These are phyloP conservation scores for Mycosphaerelloides madeirae DNA, from an alignment of 2,329 filamentous ascomycete species.

Conservation along the genomic window DNA sequence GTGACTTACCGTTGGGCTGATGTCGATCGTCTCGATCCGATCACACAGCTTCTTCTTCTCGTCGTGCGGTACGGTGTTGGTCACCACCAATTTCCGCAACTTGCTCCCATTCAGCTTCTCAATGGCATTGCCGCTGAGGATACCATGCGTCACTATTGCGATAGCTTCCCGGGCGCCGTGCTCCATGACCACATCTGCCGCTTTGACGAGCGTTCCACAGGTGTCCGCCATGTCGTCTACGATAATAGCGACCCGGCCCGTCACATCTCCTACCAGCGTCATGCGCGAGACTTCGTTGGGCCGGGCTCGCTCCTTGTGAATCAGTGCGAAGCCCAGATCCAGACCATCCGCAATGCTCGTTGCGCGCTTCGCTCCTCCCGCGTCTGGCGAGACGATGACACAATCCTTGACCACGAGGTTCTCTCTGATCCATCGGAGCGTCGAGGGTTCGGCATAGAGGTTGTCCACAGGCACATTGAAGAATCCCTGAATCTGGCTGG, in stretches of 20 bases:
- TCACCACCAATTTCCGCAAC: constrained; percentile 76
- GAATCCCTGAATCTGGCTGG: constrained; percentile 91
- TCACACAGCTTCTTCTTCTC: constrained; percentile 75
- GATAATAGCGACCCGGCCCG: constrained; percentile 86
- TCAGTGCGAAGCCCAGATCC: constrained; percentile 85
- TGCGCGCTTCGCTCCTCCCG: constrained; percentile 87
- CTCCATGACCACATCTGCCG: constrained; percentile 79
- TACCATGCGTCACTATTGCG: constrained; percentile 92
- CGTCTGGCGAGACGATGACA: constrained; percentile 92
- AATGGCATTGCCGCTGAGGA: constrained; percentile 81
- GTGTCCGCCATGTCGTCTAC: constrained; percentile 99
- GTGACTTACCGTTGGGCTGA: constrained; percentile 64
- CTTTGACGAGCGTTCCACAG: constrained; percentile 83
- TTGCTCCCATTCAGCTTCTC: constrained; percentile 76
- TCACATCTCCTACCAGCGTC: constrained; percentile 92
- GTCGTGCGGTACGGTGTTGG: constrained; percentile 78
- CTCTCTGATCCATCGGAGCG: constrained; percentile 84
- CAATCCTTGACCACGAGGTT: constrained; percentile 77
- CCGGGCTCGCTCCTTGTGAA: constrained; percentile 93
- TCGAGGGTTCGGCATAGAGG: constrained; percentile 89
- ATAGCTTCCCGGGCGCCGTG: constrained; percentile 84
- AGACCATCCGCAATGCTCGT: constrained; percentile 90
- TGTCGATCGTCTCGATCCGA: constrained; percentile 85
- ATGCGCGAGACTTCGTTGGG: constrained; percentile 87
- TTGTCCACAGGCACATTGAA: constrained; percentile 81